These are phyloP conservation scores for Boletus subparvulus DNA, from an alignment of 768 basidiomycete genomes.

Conservation along the genomic window DNA sequence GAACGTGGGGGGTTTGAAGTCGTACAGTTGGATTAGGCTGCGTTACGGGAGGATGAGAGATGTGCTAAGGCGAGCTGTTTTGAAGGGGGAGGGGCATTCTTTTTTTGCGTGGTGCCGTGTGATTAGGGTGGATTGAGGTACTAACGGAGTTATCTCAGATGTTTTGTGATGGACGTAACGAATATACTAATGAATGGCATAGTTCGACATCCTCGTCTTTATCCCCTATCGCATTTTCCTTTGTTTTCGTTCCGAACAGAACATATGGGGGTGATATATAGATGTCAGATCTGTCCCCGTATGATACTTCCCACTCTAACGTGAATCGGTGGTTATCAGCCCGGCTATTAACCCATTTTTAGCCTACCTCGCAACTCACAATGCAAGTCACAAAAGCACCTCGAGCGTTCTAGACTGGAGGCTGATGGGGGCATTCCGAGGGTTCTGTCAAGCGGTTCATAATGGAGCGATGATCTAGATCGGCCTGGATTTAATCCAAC, in stretches of 20 bases:
- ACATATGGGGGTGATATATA: background rate
- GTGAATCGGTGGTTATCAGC: background rate
- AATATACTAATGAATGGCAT: background rate
- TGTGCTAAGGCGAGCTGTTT: background rate
- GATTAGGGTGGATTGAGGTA: background rate
- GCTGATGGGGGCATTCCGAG: background rate
- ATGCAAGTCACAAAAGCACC: background rate
- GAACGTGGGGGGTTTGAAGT: constrained; percentile 29
- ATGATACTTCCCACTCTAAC: background rate
- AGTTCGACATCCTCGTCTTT: background rate
- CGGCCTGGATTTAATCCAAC: background rate
- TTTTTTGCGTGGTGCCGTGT: background rate
- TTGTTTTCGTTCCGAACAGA: background rate
- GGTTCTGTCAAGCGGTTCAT: background rate
- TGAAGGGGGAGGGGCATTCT: background rate
- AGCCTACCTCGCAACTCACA: background rate
- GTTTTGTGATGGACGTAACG: background rate
- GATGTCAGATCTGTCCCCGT: background rate
- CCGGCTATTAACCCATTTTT: background rate
- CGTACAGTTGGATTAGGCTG: constrained; percentile 19
- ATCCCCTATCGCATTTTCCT: too few species aligned
- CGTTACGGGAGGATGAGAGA: background rate
- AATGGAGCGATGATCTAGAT: background rate
- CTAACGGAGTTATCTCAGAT: background rate
- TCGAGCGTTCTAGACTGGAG: constrained; percentile 8